phyloP scores from a whole-genome alignment of 2,329 filamentous ascomycete genomes.

The Fusarium nanum region DNA sequence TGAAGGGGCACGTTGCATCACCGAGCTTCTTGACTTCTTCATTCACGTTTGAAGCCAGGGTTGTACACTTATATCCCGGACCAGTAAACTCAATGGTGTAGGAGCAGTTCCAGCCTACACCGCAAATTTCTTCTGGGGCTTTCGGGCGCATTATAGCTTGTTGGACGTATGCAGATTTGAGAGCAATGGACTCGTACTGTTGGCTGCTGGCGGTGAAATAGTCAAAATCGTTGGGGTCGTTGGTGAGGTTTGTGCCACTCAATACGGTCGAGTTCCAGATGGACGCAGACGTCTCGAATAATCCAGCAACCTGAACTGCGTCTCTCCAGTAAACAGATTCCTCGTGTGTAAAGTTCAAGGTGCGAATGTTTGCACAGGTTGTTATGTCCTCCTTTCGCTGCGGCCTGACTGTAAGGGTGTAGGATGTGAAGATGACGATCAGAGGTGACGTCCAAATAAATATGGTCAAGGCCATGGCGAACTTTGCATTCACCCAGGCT shows the following conservation, averaged over 20 bases:
- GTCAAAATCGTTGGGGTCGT: slow-evolving; percentile 38
- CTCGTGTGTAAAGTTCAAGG: slow-evolving; percentile 44
- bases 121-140: slow-evolving; percentile 37
- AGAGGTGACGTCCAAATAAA: slow-evolving; percentile 45
- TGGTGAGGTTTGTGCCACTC: neutral
- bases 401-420: slow-evolving; percentile 38
- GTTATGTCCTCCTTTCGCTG: slow-evolving; percentile 19
- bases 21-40: slow-evolving; percentile 32
- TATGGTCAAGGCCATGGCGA: slow-evolving; percentile 44
- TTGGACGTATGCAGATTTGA: slow-evolving; percentile 34
- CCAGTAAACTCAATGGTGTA: slow-evolving; percentile 37
- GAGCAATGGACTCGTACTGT: slow-evolving; percentile 36
- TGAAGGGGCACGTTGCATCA: slow-evolving; percentile 35
- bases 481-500: slow-evolving; percentile 39
- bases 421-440: slow-evolving; percentile 45
- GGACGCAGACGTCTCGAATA: slow-evolving; percentile 36
- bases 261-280: slow-evolving; percentile 39
- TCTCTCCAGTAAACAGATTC: slow-evolving; percentile 29
- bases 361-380: slow-evolving; percentile 40
- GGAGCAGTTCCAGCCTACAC: slow-evolving; percentile 44
- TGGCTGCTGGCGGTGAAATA: slow-evolving; percentile 38
- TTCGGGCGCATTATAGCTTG: slow-evolving; percentile 34
- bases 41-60: slow-evolving; percentile 28
- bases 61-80: slow-evolving; percentile 40
- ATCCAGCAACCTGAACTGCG: slow-evolving; percentile 7